Base-by-base conservation (phyloP, 2,329 filamentous ascomycete genomes). In the Alternaria triticina region DNA sequence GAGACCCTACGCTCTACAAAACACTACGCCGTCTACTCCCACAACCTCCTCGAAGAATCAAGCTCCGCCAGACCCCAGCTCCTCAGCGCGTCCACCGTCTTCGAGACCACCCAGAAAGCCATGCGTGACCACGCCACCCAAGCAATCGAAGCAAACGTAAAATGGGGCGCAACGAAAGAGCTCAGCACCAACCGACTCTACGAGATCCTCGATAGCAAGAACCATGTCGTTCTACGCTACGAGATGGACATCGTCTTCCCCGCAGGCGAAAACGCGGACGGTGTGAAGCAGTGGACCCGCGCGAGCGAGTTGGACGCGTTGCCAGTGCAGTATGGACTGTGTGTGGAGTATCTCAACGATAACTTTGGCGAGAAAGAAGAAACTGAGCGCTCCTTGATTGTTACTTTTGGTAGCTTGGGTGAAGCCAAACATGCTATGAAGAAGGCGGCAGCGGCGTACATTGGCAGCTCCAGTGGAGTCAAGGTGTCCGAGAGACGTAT, bases 381-480 rank as follows among this genome's bases (percentile, higher is more conserved):
- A 4, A 43, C 13, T n/a, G 43, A 57, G 33, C 17, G 50, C 5
- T 46, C 54, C n/a, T 45, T 60, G 43, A n/a, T 62, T 3, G 56
- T 62, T n/a, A 62, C 56, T 1, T 60, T 43, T 22, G 22, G 25
- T 27, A 54, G 27, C n/a, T 8, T 62, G 0, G 59, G 51, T 3
- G 56, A 60, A 36, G 65, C 65, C 3, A 43, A 23, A 9, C 10
- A 51, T 6, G 59, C 59, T 2, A 65, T 65, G 59, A 62, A 60
- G 13, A 23, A 25, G 15, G 30, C 56, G 8, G 62, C 56, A 5
- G 23, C 13, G 4, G 30, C 23, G 13, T 49, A 51, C 17, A 10
- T 62, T 12, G 25, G 25, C 1, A 8, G n/a, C 5, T 25, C 60
- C 6, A 22, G 20, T 8, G 56, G 23, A 10, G n/a, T 25, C n/a